Base-by-base conservation (phyloP, 2,329 filamentous ascomycete species). In the Macrophomina phaseolina region DNA sequence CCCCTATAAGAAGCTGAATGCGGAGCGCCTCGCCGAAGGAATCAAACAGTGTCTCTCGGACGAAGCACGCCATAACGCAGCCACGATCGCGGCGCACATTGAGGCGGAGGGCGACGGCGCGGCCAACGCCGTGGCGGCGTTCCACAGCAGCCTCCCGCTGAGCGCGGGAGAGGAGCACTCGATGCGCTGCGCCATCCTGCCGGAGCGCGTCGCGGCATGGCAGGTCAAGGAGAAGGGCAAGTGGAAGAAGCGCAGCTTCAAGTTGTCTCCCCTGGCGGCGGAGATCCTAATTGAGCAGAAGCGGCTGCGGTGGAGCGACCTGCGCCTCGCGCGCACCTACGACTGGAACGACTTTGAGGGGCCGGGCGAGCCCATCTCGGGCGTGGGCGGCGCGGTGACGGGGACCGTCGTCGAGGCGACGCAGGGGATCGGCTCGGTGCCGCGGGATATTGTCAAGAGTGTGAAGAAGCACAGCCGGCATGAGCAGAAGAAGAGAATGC, bases 301-400 rank as follows among this genome's bases (percentile, higher is more conserved):
- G n/a, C 83, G 86, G 69, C 73, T 91, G 28, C 82, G 83, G 30
- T 91, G 89, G 86, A 86, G 84, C 65, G 85, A 87, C 67, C 77
- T 93, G 55, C 84, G 86, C 12, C 81, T 92, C 0, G 73, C 91
- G 8, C 82, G 90, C 8, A 89, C 91, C 71, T 86, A 85, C 61
- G 89, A 91, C 71, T 93, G 90, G 89, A 91, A 91, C 70, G 90
- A 92, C 71, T 92, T 92, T 71, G 89, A 91, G 70, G 91, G 91
- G 0, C 90, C 90, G 0, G 90, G 90, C 0, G 90, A 92, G 73
- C 90, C 90, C 0, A 80, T 93, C 12, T 91, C 89, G 0, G 90
- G 90, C 3, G 80, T 86, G 4, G 86, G 87, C 40, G 86, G 87
- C 11, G 89, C 89, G 0, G 71, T 92, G 4, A 82, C 86, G n/a